Evolutionary conservation across 495 filamentous ascomycete species (phyloP).

Genomic region (Tetracladium marchalianum): DNA sequence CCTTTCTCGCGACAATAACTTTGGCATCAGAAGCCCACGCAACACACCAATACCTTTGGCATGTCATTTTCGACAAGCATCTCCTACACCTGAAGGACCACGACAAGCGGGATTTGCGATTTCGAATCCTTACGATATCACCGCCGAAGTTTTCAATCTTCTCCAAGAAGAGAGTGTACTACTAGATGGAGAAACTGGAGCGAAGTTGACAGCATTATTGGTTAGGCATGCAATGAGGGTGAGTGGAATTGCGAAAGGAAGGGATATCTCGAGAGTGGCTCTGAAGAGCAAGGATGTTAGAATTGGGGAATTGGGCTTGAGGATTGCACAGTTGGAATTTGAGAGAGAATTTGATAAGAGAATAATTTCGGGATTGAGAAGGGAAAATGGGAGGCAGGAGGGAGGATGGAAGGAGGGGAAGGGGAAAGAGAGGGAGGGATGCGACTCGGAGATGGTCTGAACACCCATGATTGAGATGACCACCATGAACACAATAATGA

Average conservation of each 20-base stretch:
- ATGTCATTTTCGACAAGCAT: slow-evolving; percentile 26
- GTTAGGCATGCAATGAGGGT: slow-evolving; percentile 44
- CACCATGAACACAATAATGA: no score
- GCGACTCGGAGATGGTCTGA: neutral
- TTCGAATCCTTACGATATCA: slow-evolving; percentile 31
- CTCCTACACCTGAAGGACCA: neutral
- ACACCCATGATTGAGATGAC: no score
- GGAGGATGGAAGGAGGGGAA: slow-evolving; percentile 7
- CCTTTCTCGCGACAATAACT: slow-evolving; percentile 16
- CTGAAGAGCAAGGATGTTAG: slow-evolving; percentile 53
- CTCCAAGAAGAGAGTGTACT: slow-evolving; percentile 38
- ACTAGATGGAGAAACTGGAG: slow-evolving; percentile 24
- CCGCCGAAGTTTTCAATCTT: slow-evolving; percentile 36
- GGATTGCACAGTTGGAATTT: slow-evolving; percentile 38
- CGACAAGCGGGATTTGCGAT: neutral
- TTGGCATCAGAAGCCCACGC: slow-evolving; percentile 17
- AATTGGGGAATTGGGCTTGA: slow-evolving; percentile 39
- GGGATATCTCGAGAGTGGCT: slow-evolving; percentile 51
- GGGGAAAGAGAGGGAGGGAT: slow-evolving; percentile 3
- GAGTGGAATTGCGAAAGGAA: slow-evolving; percentile 46
- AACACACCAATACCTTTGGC: slow-evolving; percentile 39
- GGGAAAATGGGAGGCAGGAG: slow-evolving; percentile 11
- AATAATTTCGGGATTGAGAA: slow-evolving; percentile 25
- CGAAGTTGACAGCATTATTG: slow-evolving; percentile 37
- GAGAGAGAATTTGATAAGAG: slow-evolving; percentile 41